Evolutionary conservation across 306 rosid genomes (phyloP).

Genomic region (Malus sieversii): DNA sequence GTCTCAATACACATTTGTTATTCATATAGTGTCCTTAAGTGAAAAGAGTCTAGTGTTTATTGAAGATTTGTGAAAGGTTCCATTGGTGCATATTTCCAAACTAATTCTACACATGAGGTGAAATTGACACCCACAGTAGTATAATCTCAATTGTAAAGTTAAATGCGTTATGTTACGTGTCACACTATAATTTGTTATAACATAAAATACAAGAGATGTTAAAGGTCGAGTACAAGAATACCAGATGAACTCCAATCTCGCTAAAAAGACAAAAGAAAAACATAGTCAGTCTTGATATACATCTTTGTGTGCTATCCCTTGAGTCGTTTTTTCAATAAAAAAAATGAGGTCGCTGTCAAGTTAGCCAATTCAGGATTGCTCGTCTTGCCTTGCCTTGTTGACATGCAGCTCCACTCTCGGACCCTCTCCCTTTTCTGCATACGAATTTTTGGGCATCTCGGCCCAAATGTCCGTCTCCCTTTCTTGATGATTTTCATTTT

Average conservation of each 20-base stretch:
- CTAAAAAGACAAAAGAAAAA: too few species aligned
- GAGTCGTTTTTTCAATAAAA: too few species aligned
- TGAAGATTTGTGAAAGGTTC: not conserved
- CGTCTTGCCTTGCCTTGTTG: not conserved
- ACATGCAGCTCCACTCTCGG: not conserved
- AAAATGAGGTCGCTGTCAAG: not conserved
- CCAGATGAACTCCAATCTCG: not conserved
- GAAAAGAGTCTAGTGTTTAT: not conserved
- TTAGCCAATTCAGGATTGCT: not conserved
- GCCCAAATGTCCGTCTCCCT: too few species aligned
- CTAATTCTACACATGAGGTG: too few species aligned
- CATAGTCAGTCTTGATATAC: too few species aligned
- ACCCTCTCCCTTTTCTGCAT: not conserved
- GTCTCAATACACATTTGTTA: too few species aligned
- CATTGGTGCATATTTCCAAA: not conserved
- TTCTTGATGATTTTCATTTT: too few species aligned
- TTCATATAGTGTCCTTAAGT: not conserved
- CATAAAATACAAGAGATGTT: not conserved
- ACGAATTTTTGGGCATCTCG: too few species aligned
- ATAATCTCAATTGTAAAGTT: too few species aligned
- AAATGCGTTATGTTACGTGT: too few species aligned
- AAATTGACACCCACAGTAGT: not conserved
- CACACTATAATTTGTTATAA: too few species aligned
- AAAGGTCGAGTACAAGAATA: not conserved
- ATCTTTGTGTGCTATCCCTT: too few species aligned